These are phyloP conservation scores for Camelina laxa DNA, from an alignment of 345 rosid genomes.

Conservation along the genomic window DNA sequence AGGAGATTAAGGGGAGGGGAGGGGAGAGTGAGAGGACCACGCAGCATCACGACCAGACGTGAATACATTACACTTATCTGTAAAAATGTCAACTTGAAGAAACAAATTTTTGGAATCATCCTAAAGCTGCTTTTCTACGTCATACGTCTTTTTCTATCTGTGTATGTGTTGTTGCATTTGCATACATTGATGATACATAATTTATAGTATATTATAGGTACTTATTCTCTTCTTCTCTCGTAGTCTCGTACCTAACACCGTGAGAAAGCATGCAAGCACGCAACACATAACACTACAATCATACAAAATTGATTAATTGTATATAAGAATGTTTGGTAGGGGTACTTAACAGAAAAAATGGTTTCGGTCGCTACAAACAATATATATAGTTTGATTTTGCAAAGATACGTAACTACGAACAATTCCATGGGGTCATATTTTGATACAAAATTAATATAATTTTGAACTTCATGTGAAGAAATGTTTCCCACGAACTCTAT, in stretches of 20 bases:
- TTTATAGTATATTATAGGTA: no score
- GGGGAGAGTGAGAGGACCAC: conserved; percentile 8
- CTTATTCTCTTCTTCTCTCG: conserved; percentile 14
- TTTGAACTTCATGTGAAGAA: conserved; percentile 8
- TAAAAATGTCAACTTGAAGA: conserved; percentile 47
- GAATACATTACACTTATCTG: conserved; percentile 33
- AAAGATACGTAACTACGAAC: conserved; percentile 33
- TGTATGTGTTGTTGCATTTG: conserved; percentile 23
- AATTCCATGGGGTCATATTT: conserved; percentile 11
- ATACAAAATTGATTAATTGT: background rate
- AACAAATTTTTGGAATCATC: conserved; percentile 41
- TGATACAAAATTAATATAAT: background rate
- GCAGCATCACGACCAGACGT: conserved; percentile 43
- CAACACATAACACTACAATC: conserved; percentile 21
- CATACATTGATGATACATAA: background rate
- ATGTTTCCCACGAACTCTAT: conserved; percentile 31
- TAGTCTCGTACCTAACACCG: conserved; percentile 33
- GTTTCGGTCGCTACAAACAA: conserved; percentile 15
- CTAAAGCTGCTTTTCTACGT: conserved; percentile 40
- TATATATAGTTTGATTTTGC: conserved; percentile 23
- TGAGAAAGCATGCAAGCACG: conserved; percentile 40
- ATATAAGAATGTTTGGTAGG: conserved; percentile 11
- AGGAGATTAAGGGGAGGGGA: background rate
- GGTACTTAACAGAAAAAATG: background rate
- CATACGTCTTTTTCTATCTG: conserved; percentile 40